A percentile compares a stretch with the other conserved stretches of the same genome.
Conservation (phyloP, 495 filamentous ascomycete genomes). For the Neurospora sp. region DNA sequence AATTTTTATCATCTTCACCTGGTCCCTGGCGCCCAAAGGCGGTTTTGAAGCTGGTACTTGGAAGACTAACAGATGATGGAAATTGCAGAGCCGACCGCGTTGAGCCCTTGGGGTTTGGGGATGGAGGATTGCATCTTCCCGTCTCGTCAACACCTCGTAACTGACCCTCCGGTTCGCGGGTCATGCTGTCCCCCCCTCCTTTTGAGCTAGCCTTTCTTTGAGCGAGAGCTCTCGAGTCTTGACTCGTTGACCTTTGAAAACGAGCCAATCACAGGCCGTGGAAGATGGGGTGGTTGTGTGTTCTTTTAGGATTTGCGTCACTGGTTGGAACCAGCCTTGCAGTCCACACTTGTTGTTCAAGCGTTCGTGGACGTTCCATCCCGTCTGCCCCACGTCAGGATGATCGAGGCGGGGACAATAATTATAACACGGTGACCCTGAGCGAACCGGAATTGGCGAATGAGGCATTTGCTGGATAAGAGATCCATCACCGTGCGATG, state of each 20-base stretch:
- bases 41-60: not conserved
- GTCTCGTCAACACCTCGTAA: not conserved
- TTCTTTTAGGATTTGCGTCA: constrained; percentile 6
- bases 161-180: not conserved
- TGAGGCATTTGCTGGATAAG: not conserved
- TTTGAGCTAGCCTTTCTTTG: not conserved
- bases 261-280: not conserved
- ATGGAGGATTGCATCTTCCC: not conserved
- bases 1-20: constrained; percentile 12
- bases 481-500: not conserved
- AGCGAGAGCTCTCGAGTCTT: not conserved
- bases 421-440: not conserved
- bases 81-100: not conserved
- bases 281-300: not conserved
- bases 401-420: not conserved
- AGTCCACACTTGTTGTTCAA: not conserved
- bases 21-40: constrained; percentile 3
- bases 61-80: not conserved
- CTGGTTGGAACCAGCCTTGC: constrained; percentile 5
- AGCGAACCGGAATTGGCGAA: not conserved
- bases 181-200: not conserved
- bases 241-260: not conserved
- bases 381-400: constrained; percentile 1
- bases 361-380: not conserved
- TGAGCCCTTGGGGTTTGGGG: not conserved